These are phyloP conservation scores for Crataegus laevigata DNA, from an alignment of 306 rosid species.

Conservation along the genomic window DNA sequence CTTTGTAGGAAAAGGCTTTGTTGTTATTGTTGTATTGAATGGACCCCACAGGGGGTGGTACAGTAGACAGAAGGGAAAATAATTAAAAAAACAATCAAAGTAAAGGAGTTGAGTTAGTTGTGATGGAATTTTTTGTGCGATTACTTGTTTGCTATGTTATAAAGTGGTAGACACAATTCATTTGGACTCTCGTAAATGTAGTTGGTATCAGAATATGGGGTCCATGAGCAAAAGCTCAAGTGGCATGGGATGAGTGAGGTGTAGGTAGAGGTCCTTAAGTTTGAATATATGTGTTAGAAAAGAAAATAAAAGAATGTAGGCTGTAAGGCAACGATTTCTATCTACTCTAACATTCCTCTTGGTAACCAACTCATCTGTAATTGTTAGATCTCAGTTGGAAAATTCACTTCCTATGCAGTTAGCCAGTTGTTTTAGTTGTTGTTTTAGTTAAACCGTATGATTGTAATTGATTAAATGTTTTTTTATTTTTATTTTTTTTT, in stretches of 20 bases:
- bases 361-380: neutral
- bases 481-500: too few relatives aligned
- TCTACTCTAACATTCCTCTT: neutral
- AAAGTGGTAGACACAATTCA: neutral
- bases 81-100: neutral
- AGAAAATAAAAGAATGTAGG: neutral
- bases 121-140: neutral
- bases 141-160: neutral
- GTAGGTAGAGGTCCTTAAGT: neutral
- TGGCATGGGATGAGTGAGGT: neutral
- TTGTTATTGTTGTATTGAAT: too few relatives aligned
- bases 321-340: neutral
- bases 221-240: neutral
- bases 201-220: neutral
- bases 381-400: neutral
- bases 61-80: neutral
- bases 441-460: neutral
- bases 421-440: neutral
- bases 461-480: neutral
- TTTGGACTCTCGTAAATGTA: neutral
- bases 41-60: too few relatives aligned
- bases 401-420: neutral
- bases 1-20: too few relatives aligned
- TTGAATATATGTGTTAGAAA: neutral
- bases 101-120: neutral